These are phyloP conservation scores for Cryptococcus sp. DNA, from an alignment of 1,284 basidiomycete genomes.

Conservation along the genomic window DNA sequence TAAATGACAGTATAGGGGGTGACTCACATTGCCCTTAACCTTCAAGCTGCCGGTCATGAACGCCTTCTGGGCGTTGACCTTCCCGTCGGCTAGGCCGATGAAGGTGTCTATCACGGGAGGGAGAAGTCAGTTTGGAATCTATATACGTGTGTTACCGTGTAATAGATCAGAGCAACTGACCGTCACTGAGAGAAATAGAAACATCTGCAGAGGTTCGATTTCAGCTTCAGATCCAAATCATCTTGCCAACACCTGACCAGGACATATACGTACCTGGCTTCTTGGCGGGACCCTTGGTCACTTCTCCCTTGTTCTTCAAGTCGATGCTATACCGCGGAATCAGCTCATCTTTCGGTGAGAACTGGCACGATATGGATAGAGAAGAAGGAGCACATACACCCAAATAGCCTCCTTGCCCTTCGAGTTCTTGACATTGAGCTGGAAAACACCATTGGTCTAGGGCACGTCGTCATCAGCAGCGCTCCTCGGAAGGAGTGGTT, in stretches of 20 bases:
- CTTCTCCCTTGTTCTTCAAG: conserved; percentile 80
- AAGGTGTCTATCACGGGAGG: conserved; percentile 38
- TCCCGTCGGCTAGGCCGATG: conserved; percentile 48
- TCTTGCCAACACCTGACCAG: too few relatives aligned
- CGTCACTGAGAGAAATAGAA: conserved; percentile 45
- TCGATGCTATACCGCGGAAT: conserved; percentile 65
- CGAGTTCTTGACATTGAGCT: conserved; percentile 76
- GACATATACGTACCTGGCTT: conserved; percentile 42
- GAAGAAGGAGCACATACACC: conserved; percentile 44
- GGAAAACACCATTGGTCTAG: conserved; percentile 88
- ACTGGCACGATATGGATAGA: background rate
- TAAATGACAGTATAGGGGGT: background rate
- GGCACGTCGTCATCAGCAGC: background rate
- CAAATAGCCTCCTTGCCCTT: conserved; percentile 72
- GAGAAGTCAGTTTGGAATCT: background rate
- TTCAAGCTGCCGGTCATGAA: conserved; percentile 87
- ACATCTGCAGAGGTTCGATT: conserved; percentile 54
- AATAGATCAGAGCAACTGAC: too few relatives aligned
- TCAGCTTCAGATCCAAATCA: background rate
- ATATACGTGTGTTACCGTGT: too few relatives aligned
- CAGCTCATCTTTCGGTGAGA: background rate
- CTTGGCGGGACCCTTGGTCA: conserved; percentile 74
- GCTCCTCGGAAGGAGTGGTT: background rate
- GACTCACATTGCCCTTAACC: conserved; percentile 48
- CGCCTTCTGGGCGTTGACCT: conserved; percentile 76